Evolutionary conservation across 2,329 filamentous ascomycete genomes (phyloP).

Genomic region (Aschersonia sp.): DNA sequence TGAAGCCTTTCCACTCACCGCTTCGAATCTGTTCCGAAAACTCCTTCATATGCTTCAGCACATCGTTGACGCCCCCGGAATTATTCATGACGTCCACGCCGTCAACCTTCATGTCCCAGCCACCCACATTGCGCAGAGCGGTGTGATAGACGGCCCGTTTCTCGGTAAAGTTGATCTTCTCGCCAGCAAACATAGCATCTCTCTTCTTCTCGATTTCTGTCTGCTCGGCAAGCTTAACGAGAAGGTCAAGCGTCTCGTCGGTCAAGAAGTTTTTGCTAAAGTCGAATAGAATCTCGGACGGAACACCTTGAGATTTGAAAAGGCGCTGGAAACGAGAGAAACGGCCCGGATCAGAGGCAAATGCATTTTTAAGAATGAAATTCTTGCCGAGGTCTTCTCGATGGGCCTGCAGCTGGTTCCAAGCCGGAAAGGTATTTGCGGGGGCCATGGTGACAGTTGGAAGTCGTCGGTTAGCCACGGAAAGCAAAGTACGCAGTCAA

Average conservation of each 20-base stretch:
- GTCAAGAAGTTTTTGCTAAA: conserved; percentile 98
- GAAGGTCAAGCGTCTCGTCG: conserved; percentile 75
- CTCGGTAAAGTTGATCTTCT: conserved; percentile 99
- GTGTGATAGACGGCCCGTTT: conserved; percentile 90
- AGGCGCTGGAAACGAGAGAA: conserved; percentile 83
- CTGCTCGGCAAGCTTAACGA: conserved; percentile 84
- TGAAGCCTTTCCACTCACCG: conserved; percentile 93
- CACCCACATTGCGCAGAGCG: conserved; percentile 80
- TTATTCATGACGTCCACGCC: conserved; percentile 86
- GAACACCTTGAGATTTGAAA: conserved; percentile 68
- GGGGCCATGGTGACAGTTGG: conserved; percentile 48
- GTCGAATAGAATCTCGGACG: conserved; percentile 89
- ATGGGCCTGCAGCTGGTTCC: conserved; percentile 83
- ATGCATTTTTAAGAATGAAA: conserved; percentile 88
- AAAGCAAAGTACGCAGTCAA: no score
- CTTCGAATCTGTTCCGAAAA: conserved; percentile 91
- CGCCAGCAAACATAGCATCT: conserved; percentile 92
- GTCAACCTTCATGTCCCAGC: conserved; percentile 71
- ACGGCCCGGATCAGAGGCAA: conserved; percentile 73
- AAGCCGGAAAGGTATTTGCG: conserved; percentile 72
- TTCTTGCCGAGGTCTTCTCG: conserved; percentile 75
- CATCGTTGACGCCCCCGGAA: conserved; percentile 75
- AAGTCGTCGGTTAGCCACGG: not conserved
- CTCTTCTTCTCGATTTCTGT: conserved; percentile 84
- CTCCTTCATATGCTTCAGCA: conserved; percentile 95